phyloP scores from a whole-genome alignment of 495 filamentous ascomycete species.

The Penicillium roqueforti region DNA sequence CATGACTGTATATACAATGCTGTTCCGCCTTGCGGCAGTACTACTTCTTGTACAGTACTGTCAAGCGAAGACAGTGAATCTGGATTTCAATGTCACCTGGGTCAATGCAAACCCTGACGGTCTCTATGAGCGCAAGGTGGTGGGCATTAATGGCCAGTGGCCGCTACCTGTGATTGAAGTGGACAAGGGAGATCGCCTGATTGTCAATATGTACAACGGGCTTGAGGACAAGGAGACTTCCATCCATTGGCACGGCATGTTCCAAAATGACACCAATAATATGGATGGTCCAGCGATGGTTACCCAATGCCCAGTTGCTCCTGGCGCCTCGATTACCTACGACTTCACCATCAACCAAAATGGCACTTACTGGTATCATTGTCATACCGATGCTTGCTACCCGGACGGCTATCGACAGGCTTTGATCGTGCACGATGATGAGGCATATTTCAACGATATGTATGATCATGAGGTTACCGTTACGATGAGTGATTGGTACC shows the following conservation, averaged over 20 bases:
- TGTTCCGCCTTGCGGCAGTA: background rate
- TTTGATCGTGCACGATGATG: slow-evolving; percentile 65
- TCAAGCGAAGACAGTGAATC: slow-evolving; percentile 60
- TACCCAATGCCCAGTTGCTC: slow-evolving; percentile 64
- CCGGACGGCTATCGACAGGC: slow-evolving; percentile 72
- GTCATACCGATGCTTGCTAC: slow-evolving; percentile 63
- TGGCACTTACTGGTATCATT: slow-evolving; percentile 84
- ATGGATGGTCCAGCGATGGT: slow-evolving; percentile 74
- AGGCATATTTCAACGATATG: slow-evolving; percentile 53
- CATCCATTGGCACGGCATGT: slow-evolving; percentile 80
- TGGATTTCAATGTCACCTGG: slow-evolving; percentile 80
- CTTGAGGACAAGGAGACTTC: slow-evolving; percentile 66
- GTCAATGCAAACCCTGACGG: slow-evolving; percentile 78
- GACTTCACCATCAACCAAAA: slow-evolving; percentile 75
- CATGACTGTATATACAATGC: background rate
- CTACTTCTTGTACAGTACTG: slow-evolving; percentile 7
- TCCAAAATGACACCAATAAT: slow-evolving; percentile 59
- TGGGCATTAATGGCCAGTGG: slow-evolving; percentile 82
- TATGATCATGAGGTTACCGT: slow-evolving; percentile 65
- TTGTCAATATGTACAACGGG: slow-evolving; percentile 69
- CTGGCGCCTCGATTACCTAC: slow-evolving; percentile 64
- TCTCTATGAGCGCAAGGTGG: slow-evolving; percentile 56
- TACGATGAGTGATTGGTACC: slow-evolving; percentile 64
- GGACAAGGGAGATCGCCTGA: slow-evolving; percentile 63
- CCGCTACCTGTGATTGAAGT: slow-evolving; percentile 66